A percentile compares a stretch with the other conserved stretches of the same genome.
These are phyloP conservation scores for Penicillium brasilianum DNA, from an alignment of 2,329 filamentous ascomycete genomes.

Conservation along the genomic window DNA sequence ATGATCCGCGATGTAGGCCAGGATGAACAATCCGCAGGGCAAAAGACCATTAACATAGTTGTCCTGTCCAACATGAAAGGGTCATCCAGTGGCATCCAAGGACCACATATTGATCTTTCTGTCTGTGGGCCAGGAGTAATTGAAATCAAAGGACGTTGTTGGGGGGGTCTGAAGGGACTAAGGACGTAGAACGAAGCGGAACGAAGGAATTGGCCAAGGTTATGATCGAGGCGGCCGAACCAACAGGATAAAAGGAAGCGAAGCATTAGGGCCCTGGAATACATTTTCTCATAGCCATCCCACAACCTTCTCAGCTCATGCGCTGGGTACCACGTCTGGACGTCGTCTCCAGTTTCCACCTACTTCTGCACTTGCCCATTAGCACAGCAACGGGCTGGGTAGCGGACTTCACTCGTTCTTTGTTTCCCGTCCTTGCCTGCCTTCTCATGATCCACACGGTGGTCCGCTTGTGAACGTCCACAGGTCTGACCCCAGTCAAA, in stretches of 20 bases:
- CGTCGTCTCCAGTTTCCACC: conserved; percentile 1
- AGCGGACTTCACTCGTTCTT: neutral
- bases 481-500: conserved; percentile 20
- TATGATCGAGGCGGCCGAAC: neutral
- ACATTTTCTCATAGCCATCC: neutral
- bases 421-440: neutral
- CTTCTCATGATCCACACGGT: neutral
- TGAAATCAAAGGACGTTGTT: neutral
- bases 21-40: conserved; percentile 10
- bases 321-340: neutral
- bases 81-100: neutral
- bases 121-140: neutral
- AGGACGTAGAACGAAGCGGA: neutral
- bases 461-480: neutral
- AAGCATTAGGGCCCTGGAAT: neutral
- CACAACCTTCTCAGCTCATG: neutral
- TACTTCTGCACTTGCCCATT: neutral
- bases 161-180: neutral
- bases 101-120: neutral
- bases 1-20: conserved; percentile 7
- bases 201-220: neutral
- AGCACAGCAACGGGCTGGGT: neutral
- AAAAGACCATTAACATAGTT: neutral
- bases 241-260: neutral
- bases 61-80: too few species aligned